Conservation (phyloP, 2,329 filamentous ascomycete species). For the Xylaria sp. region DNA sequence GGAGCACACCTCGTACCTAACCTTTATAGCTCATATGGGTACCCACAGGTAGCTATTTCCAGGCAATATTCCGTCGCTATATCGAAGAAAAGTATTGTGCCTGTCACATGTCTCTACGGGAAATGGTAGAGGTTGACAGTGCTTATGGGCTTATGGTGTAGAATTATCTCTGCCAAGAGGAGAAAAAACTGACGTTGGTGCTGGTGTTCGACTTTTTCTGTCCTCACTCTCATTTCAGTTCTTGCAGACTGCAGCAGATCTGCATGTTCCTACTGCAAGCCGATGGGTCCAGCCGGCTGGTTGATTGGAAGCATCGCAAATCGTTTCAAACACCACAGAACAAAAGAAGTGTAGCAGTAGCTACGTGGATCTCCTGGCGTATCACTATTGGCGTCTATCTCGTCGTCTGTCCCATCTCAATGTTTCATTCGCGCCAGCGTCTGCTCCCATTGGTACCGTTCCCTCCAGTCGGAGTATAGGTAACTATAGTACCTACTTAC, state of each 20-base stretch:
- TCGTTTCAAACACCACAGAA: slow-evolving; percentile 29
- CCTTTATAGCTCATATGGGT: background rate
- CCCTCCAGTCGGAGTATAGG: slow-evolving; percentile 9
- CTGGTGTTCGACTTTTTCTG: slow-evolving; percentile 16
- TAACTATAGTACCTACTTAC: background rate
- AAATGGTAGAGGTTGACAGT: background rate
- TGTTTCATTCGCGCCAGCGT: slow-evolving; percentile 20
- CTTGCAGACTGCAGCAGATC: slow-evolving; percentile 41
- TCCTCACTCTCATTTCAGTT: slow-evolving; percentile 47
- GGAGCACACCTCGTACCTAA: background rate
- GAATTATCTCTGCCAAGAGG: slow-evolving; percentile 8
- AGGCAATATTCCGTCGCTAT: background rate
- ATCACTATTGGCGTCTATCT: slow-evolving; percentile 34
- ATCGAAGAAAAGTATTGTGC: background rate
- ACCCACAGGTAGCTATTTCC: background rate
- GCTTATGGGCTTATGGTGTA: background rate
- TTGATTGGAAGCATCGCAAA: slow-evolving; percentile 28
- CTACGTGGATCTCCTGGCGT: slow-evolving; percentile 29
- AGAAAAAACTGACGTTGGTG: slow-evolving; percentile 16
- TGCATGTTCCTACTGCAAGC: slow-evolving; percentile 45
- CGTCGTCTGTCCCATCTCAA: slow-evolving; percentile 17
- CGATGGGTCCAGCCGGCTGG: slow-evolving; percentile 36
- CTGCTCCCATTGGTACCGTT: slow-evolving; percentile 8
- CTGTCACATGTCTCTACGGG: background rate
- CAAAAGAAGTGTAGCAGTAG: slow-evolving; percentile 19